These are phyloP conservation scores for Phyllosticta paracitricarpa DNA, from an alignment of 2,329 filamentous ascomycete genomes.

Conservation along the genomic window DNA sequence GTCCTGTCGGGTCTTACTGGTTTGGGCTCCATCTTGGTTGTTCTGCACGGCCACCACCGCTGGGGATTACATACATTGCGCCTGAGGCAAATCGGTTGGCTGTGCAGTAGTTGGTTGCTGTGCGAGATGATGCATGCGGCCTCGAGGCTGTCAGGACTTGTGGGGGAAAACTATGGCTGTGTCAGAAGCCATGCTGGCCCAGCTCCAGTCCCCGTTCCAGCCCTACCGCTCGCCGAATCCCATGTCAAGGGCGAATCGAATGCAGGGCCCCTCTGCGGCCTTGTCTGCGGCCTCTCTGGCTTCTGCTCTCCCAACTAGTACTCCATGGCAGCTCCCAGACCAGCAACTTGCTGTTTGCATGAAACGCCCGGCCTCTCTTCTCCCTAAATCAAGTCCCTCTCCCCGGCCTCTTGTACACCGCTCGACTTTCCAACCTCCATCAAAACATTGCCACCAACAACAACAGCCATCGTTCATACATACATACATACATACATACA, in stretches of 20 bases:
- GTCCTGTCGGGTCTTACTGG: too few species aligned
- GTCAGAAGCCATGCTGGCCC: background rate
- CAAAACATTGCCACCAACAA: background rate
- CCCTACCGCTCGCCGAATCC: background rate
- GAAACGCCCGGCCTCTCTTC: constrained; percentile 9
- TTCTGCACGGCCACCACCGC: too few species aligned
- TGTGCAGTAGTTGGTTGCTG: too few species aligned
- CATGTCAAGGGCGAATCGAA: background rate
- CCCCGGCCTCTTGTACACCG: background rate
- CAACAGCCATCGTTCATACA: background rate
- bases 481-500: background rate
- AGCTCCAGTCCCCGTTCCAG: background rate
- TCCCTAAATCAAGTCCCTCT: constrained; percentile 9
- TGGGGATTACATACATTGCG: too few species aligned
- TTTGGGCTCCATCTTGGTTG: too few species aligned
- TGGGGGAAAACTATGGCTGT: background rate
- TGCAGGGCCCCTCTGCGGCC: background rate
- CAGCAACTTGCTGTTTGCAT: constrained; percentile 6
- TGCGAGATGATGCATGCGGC: too few species aligned
- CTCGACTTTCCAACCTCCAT: background rate
- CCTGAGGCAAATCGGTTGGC: too few species aligned
- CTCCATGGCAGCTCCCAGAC: constrained; percentile 9
- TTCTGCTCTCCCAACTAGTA: background rate
- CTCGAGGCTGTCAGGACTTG: background rate
- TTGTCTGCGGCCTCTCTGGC: background rate